phyloP scores from a whole-genome alignment of 108 stramenopile genomes.

The Cyclotella atomus region DNA sequence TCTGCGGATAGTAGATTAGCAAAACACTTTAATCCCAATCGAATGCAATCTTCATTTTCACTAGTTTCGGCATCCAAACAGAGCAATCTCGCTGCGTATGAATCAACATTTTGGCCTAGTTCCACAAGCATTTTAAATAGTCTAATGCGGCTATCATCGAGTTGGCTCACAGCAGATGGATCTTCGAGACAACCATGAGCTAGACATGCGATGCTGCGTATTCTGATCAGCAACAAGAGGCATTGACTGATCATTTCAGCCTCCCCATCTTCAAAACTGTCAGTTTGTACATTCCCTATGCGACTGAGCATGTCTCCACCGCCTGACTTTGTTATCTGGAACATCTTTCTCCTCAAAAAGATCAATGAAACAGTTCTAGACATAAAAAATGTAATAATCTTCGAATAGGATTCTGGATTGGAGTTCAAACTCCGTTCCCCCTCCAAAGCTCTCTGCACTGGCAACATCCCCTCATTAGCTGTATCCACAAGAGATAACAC shows the following conservation, averaged over 20 bases:
- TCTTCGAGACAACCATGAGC: not conserved
- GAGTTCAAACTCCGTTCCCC: slow-evolving; percentile 1
- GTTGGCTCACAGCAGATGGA: not conserved
- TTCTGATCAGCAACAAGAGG: slow-evolving; percentile 12
- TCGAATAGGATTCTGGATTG: slow-evolving; percentile 9
- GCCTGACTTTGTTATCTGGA: not conserved
- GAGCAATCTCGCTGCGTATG: slow-evolving; percentile 15
- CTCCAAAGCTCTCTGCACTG: slow-evolving; percentile 1
- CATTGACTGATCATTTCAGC: not conserved
- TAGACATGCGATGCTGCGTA: not conserved
- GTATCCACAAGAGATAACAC: slow-evolving; percentile 2
- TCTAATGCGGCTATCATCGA: not conserved
- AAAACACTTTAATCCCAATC: slow-evolving; percentile 19
- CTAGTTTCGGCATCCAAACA: not conserved
- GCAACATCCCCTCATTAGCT: slow-evolving; percentile 7
- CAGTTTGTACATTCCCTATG: not conserved
- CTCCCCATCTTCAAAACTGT: not conserved
- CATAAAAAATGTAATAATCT: slow-evolving; percentile 21
- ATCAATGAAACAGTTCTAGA: slow-evolving; percentile 21
- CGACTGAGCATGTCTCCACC: not conserved
- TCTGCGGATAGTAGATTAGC: slow-evolving; percentile 2
- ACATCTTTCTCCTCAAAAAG: slow-evolving; percentile 11
- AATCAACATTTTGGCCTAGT: slow-evolving; percentile 20
- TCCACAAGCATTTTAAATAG: slow-evolving; percentile 24
- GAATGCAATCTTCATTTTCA: not conserved